Percentiles rank a stretch among this genome's conserved stretches.
Conservation (phyloP, 1,139 yeast genomes). For the Spathaspora sp. region DNA sequence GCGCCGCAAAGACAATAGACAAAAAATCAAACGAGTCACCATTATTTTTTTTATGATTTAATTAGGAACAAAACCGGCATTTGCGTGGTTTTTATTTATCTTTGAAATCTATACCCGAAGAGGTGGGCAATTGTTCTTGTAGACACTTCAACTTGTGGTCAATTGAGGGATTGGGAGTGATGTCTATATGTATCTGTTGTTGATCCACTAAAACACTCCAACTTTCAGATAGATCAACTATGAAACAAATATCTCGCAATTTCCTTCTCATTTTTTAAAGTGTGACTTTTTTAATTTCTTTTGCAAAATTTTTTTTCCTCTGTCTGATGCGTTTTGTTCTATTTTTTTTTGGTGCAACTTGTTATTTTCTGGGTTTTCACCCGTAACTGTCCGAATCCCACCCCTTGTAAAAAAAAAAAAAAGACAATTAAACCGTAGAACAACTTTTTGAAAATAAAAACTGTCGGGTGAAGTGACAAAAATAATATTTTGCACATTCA, state of each 20-base stretch:
- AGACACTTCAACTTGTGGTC: not conserved
- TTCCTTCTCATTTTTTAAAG: not conserved
- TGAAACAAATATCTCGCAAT: not conserved
- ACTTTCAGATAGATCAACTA: not conserved
- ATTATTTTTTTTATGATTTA: not conserved
- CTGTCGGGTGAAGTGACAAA: not conserved
- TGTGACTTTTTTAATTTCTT: not conserved
- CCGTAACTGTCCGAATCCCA: not conserved
- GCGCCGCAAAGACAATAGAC: not conserved
- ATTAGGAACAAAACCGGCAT: not conserved
- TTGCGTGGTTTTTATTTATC: not conserved
- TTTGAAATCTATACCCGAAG: not conserved
- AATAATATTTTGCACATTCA: not conserved
- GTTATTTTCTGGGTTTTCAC: not conserved
- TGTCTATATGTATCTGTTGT: no score
- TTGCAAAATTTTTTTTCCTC: not conserved
- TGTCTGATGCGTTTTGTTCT: not conserved
- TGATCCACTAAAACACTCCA: no score
- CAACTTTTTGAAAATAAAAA: not conserved
- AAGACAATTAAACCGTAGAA: not conserved
- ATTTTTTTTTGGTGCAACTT: not conserved
- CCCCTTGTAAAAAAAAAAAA: not conserved
- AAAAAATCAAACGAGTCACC: not conserved
- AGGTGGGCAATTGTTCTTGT: not conserved
- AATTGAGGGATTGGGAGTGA: not conserved